Base-by-base conservation (phyloP, 345 rosid species). In the Eucalyptus polybractea region DNA sequence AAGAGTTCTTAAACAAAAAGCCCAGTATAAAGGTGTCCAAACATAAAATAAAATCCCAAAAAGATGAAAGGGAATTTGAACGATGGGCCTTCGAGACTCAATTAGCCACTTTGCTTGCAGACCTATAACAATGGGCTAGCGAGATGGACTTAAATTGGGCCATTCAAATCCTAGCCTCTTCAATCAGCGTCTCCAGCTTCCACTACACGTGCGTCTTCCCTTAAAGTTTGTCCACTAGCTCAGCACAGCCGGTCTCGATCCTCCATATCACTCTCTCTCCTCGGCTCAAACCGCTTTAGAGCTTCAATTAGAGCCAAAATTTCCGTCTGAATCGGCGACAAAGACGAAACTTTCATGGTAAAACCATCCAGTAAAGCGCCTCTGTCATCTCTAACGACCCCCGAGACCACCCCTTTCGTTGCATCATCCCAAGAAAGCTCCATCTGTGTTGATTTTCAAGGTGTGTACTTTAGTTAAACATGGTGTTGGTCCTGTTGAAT, bases 21-120 rank as follows among this genome's bases (percentile, higher is more conserved):
- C 33, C 33, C 3, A 3, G 2, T 7, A 14, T n/a, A 6, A 2
- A 2, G 19, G 40, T 2, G 5, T 65, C 37, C 37, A n/a, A 65
- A 14, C 76, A n/a, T n/a, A 37, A 37, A 13, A 16, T 7, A 14
- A 29, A 51, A 51, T 51, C 17, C 16, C 5, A 7, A 14, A n/a
- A 65, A 13, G 19, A 65, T 14, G 72, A 7, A 65, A 65, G 72
- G 37, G 10, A 4, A n/a, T 65, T 65, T n/a, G 37, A 65, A 65
- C 1, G 9, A 65, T 29, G 72, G 8, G 5, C 19, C 8, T 65
- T 65, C 0, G 5, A 0, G 72, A 65, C 5, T 4, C 33, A 29
- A 62, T 62, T 13, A 1, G 9, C 5, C 72, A 29, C 72, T 10
- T 62, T 13, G 33, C n/a, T 62, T 29, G 7, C 33, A 4, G 4